Evolutionary conservation across 2,329 filamentous ascomycete genomes (phyloP).

Genomic region (Colletotrichum limetticola): DNA sequence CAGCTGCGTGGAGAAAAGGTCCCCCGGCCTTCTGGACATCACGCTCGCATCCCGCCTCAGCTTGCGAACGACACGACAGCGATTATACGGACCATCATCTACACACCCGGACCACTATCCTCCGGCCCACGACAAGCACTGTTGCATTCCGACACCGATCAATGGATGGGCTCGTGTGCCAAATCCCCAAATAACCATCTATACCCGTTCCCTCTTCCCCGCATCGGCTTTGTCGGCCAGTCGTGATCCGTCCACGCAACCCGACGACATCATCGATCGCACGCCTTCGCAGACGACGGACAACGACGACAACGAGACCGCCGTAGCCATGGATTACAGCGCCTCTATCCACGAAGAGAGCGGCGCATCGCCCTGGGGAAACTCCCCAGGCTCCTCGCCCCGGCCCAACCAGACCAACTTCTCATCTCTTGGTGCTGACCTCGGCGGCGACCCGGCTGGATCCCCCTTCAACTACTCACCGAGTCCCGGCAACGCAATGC

Average conservation of each 20-base stretch:
- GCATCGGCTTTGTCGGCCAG: constrained; percentile 35
- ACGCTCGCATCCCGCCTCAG: constrained; percentile 16
- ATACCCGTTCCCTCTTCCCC: constrained; percentile 21
- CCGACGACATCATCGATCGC: constrained; percentile 5
- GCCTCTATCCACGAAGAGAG: constrained; percentile 65
- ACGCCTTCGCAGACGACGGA: background rate
- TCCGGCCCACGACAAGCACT: background rate
- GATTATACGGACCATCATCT: constrained; percentile 1
- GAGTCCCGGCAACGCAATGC: constrained; percentile 56
- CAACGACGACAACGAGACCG: background rate
- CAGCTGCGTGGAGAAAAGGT: constrained; percentile 34
- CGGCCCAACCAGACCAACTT: constrained; percentile 57
- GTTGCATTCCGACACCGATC: background rate
- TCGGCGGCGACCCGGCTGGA: constrained; percentile 52
- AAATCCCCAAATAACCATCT: constrained; percentile 21
- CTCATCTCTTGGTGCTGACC: constrained; percentile 40
- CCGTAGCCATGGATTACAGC: constrained; percentile 65
- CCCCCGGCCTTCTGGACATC: constrained; percentile 19
- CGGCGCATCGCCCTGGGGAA: constrained; percentile 67
- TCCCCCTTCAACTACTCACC: constrained; percentile 58
- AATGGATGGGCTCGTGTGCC: constrained; percentile 30
- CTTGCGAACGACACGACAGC: constrained; percentile 8
- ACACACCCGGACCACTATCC: background rate
- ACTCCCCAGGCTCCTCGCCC: constrained; percentile 63
- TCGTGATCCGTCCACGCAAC: constrained; percentile 29